Percentiles rank a stretch among this genome's conserved stretches.
These are phyloP conservation scores for Parachlorella kessleri DNA, from an alignment of 139 green algal species.

Conservation along the genomic window DNA sequence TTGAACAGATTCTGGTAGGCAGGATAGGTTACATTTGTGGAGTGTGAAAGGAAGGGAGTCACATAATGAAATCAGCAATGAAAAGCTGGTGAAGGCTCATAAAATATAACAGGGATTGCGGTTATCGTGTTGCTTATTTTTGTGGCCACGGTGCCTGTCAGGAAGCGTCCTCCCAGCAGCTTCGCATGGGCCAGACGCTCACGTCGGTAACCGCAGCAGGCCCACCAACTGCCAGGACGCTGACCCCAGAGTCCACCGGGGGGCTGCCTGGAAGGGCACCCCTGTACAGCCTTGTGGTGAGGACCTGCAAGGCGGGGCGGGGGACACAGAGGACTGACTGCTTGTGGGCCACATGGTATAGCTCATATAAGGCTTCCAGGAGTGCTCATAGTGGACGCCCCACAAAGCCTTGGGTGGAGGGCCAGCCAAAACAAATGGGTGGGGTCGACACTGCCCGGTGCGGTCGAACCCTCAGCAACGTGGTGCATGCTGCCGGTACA, in stretches of 20 bases:
- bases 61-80: too few relatives aligned
- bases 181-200: background rate
- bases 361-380: background rate
- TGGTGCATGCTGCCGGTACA: background rate
- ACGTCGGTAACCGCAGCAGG: background rate
- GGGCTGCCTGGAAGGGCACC: too few relatives aligned
- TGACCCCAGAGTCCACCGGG: background rate
- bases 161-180: too few relatives aligned
- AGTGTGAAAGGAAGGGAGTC: too few relatives aligned
- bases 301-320: background rate
- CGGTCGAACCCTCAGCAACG: background rate
- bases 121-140: too few relatives aligned
- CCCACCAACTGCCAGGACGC: background rate
- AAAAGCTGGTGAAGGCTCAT: too few relatives aligned
- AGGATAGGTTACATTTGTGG: too few relatives aligned
- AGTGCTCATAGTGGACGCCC: background rate
- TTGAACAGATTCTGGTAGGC: too few relatives aligned
- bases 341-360: background rate
- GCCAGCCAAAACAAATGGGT: too few relatives aligned
- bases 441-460: too few relatives aligned
- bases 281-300: background rate
- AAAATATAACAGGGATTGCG: too few relatives aligned
- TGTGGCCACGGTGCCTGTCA: too few relatives aligned
- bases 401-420: background rate
- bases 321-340: background rate